Evolutionary conservation across 2,329 filamentous ascomycete species (phyloP).

Genomic region (Drechslerella dactyloides): DNA sequence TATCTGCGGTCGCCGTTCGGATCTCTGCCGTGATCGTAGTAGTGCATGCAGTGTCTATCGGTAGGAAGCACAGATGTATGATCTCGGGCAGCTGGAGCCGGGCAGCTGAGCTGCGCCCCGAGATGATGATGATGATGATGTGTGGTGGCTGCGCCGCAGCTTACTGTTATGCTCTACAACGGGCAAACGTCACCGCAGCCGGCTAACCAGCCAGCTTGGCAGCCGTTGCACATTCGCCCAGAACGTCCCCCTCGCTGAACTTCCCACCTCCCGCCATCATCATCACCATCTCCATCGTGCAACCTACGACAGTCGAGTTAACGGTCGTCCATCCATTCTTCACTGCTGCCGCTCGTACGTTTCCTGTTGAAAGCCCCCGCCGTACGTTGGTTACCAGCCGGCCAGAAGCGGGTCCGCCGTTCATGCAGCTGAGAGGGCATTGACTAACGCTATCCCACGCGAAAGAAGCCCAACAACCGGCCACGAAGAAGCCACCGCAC

Average conservation of each 20-base stretch:
- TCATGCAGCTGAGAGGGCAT: background rate
- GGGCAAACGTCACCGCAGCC: conserved; percentile 35
- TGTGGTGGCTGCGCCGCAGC: background rate
- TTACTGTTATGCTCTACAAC: conserved; percentile 4
- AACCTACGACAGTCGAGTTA: too few species aligned
- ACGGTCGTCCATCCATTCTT: background rate
- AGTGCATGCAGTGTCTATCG: too few species aligned
- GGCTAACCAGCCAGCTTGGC: too few species aligned
- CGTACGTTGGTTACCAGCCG: background rate
- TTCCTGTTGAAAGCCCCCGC: too few species aligned
- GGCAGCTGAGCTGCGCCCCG: conserved; percentile 8
- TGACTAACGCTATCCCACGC: background rate
- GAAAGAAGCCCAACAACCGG: too few species aligned
- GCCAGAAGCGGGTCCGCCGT: background rate
- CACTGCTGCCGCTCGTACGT: too few species aligned
- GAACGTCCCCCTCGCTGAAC: too few species aligned
- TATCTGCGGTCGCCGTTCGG: conserved; percentile 7
- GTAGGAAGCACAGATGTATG: too few species aligned
- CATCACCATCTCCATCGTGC: conserved; percentile 14
- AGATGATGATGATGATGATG: too few species aligned
- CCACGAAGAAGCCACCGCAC: conserved; percentile 3
- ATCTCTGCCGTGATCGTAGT: background rate
- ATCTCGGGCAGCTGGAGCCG: too few species aligned
- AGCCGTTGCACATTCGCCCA: conserved; percentile 3
- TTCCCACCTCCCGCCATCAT: background rate